phyloP scores from a whole-genome alignment of 2,329 filamentous ascomycete genomes.

The Cercospora sesami region DNA sequence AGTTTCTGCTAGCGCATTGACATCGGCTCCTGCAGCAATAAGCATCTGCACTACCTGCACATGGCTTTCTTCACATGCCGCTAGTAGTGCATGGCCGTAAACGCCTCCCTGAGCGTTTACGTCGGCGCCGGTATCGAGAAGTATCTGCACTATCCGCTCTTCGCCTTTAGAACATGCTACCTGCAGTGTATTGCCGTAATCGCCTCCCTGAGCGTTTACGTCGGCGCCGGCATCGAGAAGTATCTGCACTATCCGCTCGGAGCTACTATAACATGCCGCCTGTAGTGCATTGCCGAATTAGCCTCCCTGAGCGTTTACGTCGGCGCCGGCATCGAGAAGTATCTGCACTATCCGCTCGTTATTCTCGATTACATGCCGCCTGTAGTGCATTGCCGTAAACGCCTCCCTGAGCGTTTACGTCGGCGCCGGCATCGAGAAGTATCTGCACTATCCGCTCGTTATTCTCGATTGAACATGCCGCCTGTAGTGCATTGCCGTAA shows the following conservation, averaged over 20 bases:
- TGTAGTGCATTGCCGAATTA: slow-evolving; percentile 22
- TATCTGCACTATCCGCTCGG: slow-evolving; percentile 18
- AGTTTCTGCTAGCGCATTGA: slow-evolving; percentile 12
- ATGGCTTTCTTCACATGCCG: slow-evolving; percentile 16
- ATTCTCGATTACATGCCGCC: neutral
- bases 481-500: slow-evolving; percentile 23
- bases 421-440: slow-evolving; percentile 25
- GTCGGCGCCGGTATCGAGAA: slow-evolving; percentile 25
- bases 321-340: slow-evolving; percentile 25
- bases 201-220: slow-evolving; percentile 21
- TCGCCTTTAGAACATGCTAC: slow-evolving; percentile 17
- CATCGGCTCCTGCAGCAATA: slow-evolving; percentile 20
- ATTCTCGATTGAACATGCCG: slow-evolving; percentile 16
- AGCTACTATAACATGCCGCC: slow-evolving; percentile 5
- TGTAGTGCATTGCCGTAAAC: too few relatives aligned
- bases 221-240: slow-evolving; percentile 25
- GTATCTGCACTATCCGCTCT: slow-evolving; percentile 3
- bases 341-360: slow-evolving; percentile 16
- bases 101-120: slow-evolving; percentile 21
- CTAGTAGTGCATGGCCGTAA: slow-evolving; percentile 18
- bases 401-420: slow-evolving; percentile 27
- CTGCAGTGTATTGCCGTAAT: slow-evolving; percentile 17
- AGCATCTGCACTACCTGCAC: slow-evolving; percentile 11
- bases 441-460: slow-evolving; percentile 16
- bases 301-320: slow-evolving; percentile 27